Conservation (phyloP, 345 rosid species). For the Schrenkiella parvula region DNA sequence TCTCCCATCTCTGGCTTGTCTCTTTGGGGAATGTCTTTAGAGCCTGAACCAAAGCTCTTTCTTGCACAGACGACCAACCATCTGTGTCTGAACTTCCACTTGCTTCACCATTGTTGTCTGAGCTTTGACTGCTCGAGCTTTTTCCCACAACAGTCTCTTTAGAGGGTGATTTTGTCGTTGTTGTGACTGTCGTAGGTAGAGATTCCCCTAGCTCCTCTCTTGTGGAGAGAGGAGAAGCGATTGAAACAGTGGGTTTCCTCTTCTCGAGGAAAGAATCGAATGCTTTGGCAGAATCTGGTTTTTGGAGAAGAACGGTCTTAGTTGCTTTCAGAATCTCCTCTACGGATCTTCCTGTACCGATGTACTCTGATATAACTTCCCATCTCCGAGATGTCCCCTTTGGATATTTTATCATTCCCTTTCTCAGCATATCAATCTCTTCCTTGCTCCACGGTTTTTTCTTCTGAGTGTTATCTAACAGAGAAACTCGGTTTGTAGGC, state of each 20-base stretch:
- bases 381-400: conserved; percentile 97
- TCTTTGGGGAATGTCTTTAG: conserved; percentile 96
- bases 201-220: conserved; percentile 61
- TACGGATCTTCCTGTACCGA: conserved; percentile 89
- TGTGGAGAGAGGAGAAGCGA: conserved; percentile 83
- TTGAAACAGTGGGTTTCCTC: conserved; percentile 70
- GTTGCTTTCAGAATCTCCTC: conserved; percentile 96
- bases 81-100: conserved; percentile 66
- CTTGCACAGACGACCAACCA: conserved; percentile 92
- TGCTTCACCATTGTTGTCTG: conserved; percentile 39
- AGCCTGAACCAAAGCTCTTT: conserved; percentile 90
- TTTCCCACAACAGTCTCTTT: conserved; percentile 38
- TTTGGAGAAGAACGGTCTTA: conserved; percentile 91
- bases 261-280: conserved; percentile 96
- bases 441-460: conserved; percentile 81
- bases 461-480: conserved; percentile 44
- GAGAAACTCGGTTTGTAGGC: conserved; percentile 33
- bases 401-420: conserved; percentile 83
- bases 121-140: conserved; percentile 34
- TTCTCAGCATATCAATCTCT: conserved; percentile 89
- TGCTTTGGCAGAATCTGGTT: conserved; percentile 88
- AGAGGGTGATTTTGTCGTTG: conserved; percentile 5
- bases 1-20: conserved; percentile 88
- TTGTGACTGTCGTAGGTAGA: conserved; percentile 22
- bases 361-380: conserved; percentile 95